These are phyloP conservation scores for Pascua guehoae DNA, from an alignment of 1,284 basidiomycete species.

Conservation along the genomic window DNA sequence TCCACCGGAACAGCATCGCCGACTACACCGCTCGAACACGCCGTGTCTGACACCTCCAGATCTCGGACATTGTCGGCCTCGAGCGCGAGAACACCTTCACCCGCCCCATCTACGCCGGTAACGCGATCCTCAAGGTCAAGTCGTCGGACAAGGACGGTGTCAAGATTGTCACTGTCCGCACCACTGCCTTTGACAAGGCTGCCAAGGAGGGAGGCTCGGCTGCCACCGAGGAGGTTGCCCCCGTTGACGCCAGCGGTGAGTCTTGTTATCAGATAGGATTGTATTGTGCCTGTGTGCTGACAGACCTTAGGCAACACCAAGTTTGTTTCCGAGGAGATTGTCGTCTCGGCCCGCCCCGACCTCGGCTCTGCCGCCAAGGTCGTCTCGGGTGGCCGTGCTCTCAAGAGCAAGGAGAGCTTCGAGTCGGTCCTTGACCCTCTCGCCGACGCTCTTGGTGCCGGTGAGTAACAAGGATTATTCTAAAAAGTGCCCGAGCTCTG, in stretches of 20 bases:
- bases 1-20: neutral
- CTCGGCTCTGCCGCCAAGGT: slow-evolving; percentile 81
- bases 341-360: slow-evolving; percentile 90
- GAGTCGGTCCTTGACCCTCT: slow-evolving; percentile 82
- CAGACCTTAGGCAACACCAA: slow-evolving; percentile 55
- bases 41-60: slow-evolving; percentile 31
- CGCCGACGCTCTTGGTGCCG: slow-evolving; percentile 84
- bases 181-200: slow-evolving; percentile 87
- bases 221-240: slow-evolving; percentile 62
- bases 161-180: slow-evolving; percentile 93
- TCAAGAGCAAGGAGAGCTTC: slow-evolving; percentile 94
- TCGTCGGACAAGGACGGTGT: slow-evolving; percentile 63
- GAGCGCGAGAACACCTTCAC: slow-evolving; percentile 76
- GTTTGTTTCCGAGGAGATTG: slow-evolving; percentile 79
- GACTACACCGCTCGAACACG: neutral
- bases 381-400: slow-evolving; percentile 90
- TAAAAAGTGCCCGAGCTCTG: neutral
- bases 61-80: slow-evolving; percentile 90
- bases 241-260: slow-evolving; percentile 61
- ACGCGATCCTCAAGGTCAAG: slow-evolving; percentile 90
- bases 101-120: slow-evolving; percentile 96
- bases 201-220: slow-evolving; percentile 54
- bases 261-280: slow-evolving; percentile 2
- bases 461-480: slow-evolving; percentile 26
- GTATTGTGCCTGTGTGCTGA: neutral